These are phyloP conservation scores for Chaetomium globosum DNA, from an alignment of 2,329 filamentous ascomycete species.

Conservation along the genomic window DNA sequence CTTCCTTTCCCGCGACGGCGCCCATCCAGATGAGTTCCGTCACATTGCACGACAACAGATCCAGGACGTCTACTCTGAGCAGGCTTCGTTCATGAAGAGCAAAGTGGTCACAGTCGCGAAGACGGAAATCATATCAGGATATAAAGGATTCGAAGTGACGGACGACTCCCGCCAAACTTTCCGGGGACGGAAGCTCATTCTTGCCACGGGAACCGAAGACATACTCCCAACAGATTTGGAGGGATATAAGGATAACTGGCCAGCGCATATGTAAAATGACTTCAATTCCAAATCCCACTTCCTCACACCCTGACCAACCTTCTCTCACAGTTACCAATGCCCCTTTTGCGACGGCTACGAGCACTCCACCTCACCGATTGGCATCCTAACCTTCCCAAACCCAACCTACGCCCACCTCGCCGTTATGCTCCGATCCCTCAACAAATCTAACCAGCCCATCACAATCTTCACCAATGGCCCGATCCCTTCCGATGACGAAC, in stretches of 20 bases:
- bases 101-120: not conserved
- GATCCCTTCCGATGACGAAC: not conserved
- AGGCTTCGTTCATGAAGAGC: not conserved
- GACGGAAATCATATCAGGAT: not conserved
- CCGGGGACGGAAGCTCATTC: constrained; percentile 1
- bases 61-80: constrained; percentile 39
- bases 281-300: no score
- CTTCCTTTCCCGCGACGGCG: constrained; percentile 47
- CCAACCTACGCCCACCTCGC: not conserved
- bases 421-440: not conserved
- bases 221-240: not conserved
- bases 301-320: no score
- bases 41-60: constrained; percentile 43
- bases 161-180: not conserved
- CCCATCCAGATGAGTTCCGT: constrained; percentile 43
- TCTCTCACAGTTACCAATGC: not conserved
- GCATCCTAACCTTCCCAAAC: constrained; percentile 4
- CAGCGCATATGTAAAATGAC: not conserved
- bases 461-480: constrained; percentile 2
- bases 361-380: not conserved
- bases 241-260: constrained; percentile 13
- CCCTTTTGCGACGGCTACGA: constrained; percentile 16
- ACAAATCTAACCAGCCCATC: not conserved
- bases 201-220: constrained; percentile 3
- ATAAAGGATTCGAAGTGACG: constrained; percentile 1